These are phyloP conservation scores for Monocercomonoides exilis DNA, from an alignment of 78 protist genomes.

Conservation along the genomic window DNA sequence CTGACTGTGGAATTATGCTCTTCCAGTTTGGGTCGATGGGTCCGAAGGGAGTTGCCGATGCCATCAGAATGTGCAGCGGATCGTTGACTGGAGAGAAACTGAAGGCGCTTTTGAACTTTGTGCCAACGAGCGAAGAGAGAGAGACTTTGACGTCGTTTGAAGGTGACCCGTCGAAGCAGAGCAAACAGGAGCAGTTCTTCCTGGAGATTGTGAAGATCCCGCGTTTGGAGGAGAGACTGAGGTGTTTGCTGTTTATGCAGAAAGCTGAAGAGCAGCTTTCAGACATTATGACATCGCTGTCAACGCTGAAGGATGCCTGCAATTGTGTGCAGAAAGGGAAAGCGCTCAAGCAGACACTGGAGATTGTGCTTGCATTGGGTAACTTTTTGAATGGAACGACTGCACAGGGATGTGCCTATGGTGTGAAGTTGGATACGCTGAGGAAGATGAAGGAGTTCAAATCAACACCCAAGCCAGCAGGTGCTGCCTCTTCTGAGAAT, in stretches of 20 bases:
- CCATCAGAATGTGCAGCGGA: not conserved
- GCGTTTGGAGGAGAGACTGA: not conserved
- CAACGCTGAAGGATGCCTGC: not conserved
- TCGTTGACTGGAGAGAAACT: not conserved
- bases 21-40: not conserved
- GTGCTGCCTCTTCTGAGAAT: no score
- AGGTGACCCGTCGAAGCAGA: not conserved
- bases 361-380: not conserved
- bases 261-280: not conserved
- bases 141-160: not conserved
- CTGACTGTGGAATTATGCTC: not conserved
- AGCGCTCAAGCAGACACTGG: not conserved
- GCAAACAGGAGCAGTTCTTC: not conserved
- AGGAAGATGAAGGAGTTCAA: not conserved
- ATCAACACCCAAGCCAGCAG: not conserved
- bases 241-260: not conserved
- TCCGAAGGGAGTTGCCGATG: not conserved
- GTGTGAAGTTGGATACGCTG: not conserved
- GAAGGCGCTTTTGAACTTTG: not conserved
- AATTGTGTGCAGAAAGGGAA: not conserved
- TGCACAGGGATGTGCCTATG: not conserved
- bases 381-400: not conserved
- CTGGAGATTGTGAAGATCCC: not conserved
- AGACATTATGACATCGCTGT: not conserved
- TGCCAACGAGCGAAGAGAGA: not conserved